Evolutionary conservation across 495 filamentous ascomycete genomes (phyloP).

Genomic region (Pyrenula aspistea): DNA sequence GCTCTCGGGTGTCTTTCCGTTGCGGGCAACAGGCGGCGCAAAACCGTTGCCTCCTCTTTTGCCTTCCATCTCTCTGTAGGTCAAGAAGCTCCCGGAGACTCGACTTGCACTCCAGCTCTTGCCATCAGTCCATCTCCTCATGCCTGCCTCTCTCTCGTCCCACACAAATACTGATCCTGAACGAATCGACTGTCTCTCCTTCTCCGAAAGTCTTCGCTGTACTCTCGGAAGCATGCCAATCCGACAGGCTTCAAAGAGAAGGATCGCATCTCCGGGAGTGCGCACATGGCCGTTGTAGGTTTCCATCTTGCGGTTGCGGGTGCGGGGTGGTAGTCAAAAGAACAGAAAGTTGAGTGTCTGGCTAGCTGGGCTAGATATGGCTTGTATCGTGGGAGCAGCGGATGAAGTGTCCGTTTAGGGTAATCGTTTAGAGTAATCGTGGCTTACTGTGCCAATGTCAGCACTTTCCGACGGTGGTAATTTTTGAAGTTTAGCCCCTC

Average conservation of each 20-base stretch:
- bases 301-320: conserved; percentile 70
- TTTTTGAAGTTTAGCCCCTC: neutral
- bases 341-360: no score
- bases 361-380: no score
- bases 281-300: conserved; percentile 90
- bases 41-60: conserved; percentile 64
- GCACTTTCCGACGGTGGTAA: neutral
- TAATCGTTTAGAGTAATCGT: neutral
- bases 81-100: conserved; percentile 94
- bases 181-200: conserved; percentile 86
- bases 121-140: conserved; percentile 96
- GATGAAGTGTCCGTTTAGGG: no score
- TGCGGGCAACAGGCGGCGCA: conserved; percentile 38
- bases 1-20: conserved; percentile 72
- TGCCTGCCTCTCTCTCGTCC: conserved; percentile 97
- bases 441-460: neutral
- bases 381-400: no score
- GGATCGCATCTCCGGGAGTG: conserved; percentile 88
- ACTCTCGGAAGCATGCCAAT: conserved; percentile 83
- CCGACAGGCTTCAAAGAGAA: conserved; percentile 92
- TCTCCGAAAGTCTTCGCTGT: conserved; percentile 87
- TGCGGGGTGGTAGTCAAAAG: no score
- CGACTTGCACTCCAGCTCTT: conserved; percentile 98
- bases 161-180: conserved; percentile 97
- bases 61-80: conserved; percentile 97